Conservation (phyloP, 176 grass and related monocot species). For the Hordeum marinum region DNA sequence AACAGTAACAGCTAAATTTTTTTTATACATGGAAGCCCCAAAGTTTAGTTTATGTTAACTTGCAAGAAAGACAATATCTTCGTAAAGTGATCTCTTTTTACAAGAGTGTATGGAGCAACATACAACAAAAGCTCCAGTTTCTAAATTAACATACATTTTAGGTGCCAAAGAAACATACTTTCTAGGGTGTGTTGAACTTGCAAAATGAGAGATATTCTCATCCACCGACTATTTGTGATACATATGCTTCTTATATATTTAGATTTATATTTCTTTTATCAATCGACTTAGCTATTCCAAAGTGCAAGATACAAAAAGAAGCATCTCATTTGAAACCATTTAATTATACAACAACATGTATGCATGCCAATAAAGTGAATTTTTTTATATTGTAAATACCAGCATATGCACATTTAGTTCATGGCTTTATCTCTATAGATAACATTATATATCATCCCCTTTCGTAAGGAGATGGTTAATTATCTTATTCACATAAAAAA, state of each 20-base stretch:
- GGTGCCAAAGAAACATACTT: not conserved
- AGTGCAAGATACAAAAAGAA: not conserved
- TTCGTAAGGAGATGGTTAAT: too few relatives aligned
- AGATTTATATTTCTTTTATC: not conserved
- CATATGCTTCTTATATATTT: not conserved
- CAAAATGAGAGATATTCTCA: not conserved
- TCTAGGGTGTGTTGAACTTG: not conserved
- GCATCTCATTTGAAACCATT: not conserved
- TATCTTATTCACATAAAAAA: not conserved
- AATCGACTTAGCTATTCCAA: not conserved
- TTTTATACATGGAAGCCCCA: not conserved
- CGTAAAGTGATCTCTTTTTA: not conserved
- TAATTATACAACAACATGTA: not conserved
- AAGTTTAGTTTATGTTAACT: not conserved
- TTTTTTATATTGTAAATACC: not conserved
- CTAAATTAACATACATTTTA: not conserved
- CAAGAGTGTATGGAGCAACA: not conserved
- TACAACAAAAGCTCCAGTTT: not conserved
- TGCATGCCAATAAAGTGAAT: not conserved
- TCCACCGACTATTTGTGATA: not conserved
- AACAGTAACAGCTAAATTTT: not conserved
- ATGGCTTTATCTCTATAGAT: too few relatives aligned
- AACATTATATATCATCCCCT: too few relatives aligned
- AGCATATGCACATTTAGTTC: not conserved
- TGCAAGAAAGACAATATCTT: not conserved